phyloP scores from a whole-genome alignment of 2,329 filamentous ascomycete species.

The Myriosclerotinia curreyana region DNA sequence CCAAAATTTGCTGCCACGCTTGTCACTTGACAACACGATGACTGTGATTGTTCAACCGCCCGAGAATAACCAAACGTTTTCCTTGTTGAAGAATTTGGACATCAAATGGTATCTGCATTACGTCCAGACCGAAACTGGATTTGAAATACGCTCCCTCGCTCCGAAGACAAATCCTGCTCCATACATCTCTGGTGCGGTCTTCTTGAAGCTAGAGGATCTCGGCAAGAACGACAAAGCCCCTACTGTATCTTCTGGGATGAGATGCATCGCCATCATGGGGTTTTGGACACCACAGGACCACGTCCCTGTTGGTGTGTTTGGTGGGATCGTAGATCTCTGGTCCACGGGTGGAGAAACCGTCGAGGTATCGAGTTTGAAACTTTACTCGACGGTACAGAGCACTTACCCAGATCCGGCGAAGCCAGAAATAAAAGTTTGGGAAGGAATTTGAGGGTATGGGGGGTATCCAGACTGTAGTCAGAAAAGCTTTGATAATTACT shows the following conservation, averaged over 20 bases:
- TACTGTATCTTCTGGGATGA: not conserved
- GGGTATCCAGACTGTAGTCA: not conserved
- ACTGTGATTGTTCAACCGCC: not conserved
- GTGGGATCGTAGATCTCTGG: not conserved
- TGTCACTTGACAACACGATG: not conserved
- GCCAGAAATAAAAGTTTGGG: not conserved
- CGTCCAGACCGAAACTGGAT: not conserved
- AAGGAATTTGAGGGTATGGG: not conserved
- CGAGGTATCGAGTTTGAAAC: not conserved
- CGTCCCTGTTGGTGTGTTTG: not conserved
- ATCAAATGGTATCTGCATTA: slow-evolving; percentile 12
- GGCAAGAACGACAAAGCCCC: not conserved
- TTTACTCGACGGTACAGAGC: not conserved
- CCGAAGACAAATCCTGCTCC: not conserved
- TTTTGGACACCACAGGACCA: not conserved
- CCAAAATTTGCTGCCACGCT: not conserved
- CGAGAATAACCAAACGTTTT: not conserved
- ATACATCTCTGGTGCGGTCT: not conserved
- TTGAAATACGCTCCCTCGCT: not conserved
- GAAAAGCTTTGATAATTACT: no score
- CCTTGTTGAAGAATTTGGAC: not conserved
- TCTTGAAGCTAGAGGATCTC: slow-evolving; percentile 9
- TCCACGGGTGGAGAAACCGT: not conserved
- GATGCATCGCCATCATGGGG: not conserved
- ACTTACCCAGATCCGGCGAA: no score